Base-by-base conservation (phyloP, 2,329 filamentous ascomycete genomes). In the Fusarium aywerte region DNA sequence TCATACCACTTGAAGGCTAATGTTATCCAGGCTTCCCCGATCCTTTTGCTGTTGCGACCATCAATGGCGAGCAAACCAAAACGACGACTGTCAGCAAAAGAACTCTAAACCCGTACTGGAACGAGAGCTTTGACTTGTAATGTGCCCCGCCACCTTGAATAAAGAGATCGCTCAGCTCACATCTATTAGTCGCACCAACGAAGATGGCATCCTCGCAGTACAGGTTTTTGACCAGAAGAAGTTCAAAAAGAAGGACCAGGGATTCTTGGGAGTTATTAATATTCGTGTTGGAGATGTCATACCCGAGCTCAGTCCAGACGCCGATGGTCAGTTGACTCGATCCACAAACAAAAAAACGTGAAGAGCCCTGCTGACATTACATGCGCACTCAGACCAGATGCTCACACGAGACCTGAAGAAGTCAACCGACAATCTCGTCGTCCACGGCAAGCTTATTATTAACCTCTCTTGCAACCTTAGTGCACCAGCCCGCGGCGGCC, bases 231-330 rank as follows among this genome's bases (percentile, higher is more conserved):
- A 99, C 80, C 96, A 99, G 81, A 97, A 97, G 84, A 99, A 99
- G 83, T 99, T 99, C 83, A 99, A 99, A 86, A 99, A 99, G 88
- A 99, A 98, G 93, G 96, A 99, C 74, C 96, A 99, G 79, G 96
- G 96, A 10, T 99, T 99, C 77, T 85, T 99, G 8, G 96, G 96
- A 58, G 96, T 99, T 54, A 97, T 99, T 76, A 99, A 99, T 78
- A 91, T 99, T 73, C 90, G 94, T 60, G 91, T 99, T 71, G 96
- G 96, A 73, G 94, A 96, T 84, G 91, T 96, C 36, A 93, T 99
- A 72, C 76, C 77, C 27, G 95, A 97, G 77, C 83, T 99, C 69
- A 90, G 92, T 67, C 88, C 92, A 59, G 93, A 94, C 58, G 92
- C 93, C 68, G 96, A 98, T 82, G 95, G 96, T 98, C 85, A 76